phyloP scores from a whole-genome alignment of 73 alveolate species.

The Symbiodinium natans region DNA sequence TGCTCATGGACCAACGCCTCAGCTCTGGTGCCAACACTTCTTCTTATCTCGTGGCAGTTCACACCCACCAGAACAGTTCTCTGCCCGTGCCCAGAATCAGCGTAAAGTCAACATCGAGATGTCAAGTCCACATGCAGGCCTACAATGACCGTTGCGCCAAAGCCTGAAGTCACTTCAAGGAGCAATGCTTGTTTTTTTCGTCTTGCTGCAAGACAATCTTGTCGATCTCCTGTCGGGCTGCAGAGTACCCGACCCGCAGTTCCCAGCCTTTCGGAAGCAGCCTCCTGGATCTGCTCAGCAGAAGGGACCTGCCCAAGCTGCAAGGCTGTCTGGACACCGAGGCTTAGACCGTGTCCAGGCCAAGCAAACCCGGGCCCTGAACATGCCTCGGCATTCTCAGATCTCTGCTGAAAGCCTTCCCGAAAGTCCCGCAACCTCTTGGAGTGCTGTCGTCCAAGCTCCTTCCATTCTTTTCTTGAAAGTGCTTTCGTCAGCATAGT shows the following conservation, averaged over 20 bases:
- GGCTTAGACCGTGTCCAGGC: background rate
- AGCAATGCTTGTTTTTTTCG: background rate
- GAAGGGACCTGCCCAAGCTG: no score
- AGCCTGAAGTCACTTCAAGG: background rate
- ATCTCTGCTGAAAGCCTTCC: background rate
- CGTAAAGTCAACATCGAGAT: no score
- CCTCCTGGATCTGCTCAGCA: background rate
- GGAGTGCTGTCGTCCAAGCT: slow-evolving; percentile 5
- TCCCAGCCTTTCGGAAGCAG: background rate
- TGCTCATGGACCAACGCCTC: slow-evolving; percentile 48
- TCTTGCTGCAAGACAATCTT: background rate
- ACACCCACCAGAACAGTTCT: no score
- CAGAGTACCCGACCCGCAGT: no score
- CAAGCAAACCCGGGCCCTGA: background rate
- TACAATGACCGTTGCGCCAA: no score
- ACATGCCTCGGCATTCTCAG: background rate
- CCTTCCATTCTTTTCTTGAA: background rate
- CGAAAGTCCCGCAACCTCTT: slow-evolving; percentile 72
- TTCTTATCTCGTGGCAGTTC: slow-evolving; percentile 32
- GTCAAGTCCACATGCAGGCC: no score
- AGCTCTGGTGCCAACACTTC: slow-evolving; percentile 85
- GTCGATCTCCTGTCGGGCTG: background rate
- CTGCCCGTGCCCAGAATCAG: no score
- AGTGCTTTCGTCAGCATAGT: no score
- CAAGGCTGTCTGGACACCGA: no score